Base-by-base conservation (phyloP, 164 flowering plant genomes). In the Aristolochia californica region DNA sequence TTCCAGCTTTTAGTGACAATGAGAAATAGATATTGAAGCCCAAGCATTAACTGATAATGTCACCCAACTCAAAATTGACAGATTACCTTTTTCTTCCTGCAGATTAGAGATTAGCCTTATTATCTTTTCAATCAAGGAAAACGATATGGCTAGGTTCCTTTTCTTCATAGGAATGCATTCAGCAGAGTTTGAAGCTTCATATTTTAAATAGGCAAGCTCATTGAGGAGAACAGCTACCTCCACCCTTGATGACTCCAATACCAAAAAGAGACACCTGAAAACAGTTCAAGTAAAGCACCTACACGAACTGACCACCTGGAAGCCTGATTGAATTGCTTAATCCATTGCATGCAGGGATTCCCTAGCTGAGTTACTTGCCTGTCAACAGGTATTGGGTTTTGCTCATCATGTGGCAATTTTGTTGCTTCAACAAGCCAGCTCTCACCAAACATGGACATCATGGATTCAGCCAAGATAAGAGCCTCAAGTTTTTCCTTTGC, bases 181-280 rank as follows among this genome's bases (percentile, higher is more conserved):
- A 45, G 66, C 59, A 60, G 63, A 61, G 17, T 78, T 53, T 27
- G 95, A 71, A 56, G 84, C 85, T 73, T 85, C 97, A 79, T 81
- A 80, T 68, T 84, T 93, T 56, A 84, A 60, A 65, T 85, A 85
- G 25, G 96, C 89, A 22, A 89, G 68, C 45, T 93, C 96, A 80
- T 89, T 87, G 45, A 89, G 80, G 63, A 87, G 69, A 61, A 93
- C 91, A 51, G 96, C 88, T 58, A 87, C 68, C 71, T 93, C 99
- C 59, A 93, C 88, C 71, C 96, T 81, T 13, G 99, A 77, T 24
- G 86, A 73, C 80, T 93, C 97, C 61, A 93, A 63, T 24, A 89
- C 91, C 60, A 93, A 94, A 69, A 89, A 66, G 59, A 93, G 66
- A 61, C 88, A 87, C 80, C 98, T 89, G 72, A 24, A 72, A 67